A percentile compares a stretch with the other conserved stretches of the same genome.
Evolutionary conservation across 257 asterid genomes (phyloP).

Genomic region (Nicotiana obtusifolia): DNA sequence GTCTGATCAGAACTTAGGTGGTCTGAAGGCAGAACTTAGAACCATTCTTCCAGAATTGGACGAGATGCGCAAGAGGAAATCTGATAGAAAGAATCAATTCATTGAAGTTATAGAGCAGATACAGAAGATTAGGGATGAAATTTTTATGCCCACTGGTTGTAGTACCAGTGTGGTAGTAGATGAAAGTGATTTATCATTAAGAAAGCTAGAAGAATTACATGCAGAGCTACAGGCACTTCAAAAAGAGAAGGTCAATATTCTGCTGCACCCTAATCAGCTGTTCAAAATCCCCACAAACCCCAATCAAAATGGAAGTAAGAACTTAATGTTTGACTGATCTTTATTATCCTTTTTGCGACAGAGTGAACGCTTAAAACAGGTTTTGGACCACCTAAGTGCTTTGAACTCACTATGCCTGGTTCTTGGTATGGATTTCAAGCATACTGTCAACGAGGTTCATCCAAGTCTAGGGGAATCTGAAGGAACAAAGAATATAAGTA

Average conservation of each 20-base stretch:
- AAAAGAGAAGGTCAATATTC: constrained; percentile 62
- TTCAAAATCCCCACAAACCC: not conserved
- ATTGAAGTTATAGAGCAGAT: constrained; percentile 58
- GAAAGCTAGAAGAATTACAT: constrained; percentile 81
- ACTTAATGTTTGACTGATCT: not conserved
- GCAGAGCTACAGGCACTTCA: constrained; percentile 73
- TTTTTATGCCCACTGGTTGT: constrained; percentile 34
- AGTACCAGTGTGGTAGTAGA: constrained; percentile 36
- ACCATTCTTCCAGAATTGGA: constrained; percentile 78
- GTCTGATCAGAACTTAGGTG: constrained; percentile 72
- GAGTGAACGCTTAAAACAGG: constrained; percentile 84
- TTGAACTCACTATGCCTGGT: constrained; percentile 74
- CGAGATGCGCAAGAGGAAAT: constrained; percentile 82
- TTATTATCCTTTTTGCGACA: constrained; percentile 28
- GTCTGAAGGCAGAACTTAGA: constrained; percentile 76
- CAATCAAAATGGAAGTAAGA: not conserved
- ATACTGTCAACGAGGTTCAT: constrained; percentile 66
- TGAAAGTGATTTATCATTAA: constrained; percentile 71
- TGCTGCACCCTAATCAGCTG: not conserved
- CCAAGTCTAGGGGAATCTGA: constrained; percentile 79
- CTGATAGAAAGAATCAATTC: constrained; percentile 72
- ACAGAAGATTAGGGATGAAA: constrained; percentile 59
- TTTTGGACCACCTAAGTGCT: constrained; percentile 56
- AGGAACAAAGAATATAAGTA: constrained; percentile 57
- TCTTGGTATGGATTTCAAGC: constrained; percentile 84